Base-by-base conservation (phyloP, 495 filamentous ascomycete genomes). In the Hypoxylon perforatum region DNA sequence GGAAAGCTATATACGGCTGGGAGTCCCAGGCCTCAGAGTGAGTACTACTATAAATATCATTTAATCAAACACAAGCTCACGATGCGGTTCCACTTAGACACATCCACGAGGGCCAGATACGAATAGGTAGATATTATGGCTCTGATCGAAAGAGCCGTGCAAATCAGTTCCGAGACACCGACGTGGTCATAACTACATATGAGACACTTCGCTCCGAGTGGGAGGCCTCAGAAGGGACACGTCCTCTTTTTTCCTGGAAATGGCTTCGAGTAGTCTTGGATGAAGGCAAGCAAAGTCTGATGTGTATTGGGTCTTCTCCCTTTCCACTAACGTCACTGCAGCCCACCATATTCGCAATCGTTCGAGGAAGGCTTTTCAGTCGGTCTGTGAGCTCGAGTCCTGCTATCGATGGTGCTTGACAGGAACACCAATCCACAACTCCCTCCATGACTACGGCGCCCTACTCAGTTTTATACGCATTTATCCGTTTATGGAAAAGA, bases 361-460 rank as follows among this genome's bases (percentile, higher is more conserved):
- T 4, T 19, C 15, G 21, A 46, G 42, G 3, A 46, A 36, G 2
- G 12, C 33, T 39, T 62, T 21, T 45, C n/a, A n/a, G 22, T 33
- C 42, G 7, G 14, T 39, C 11, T 55, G 60, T 28, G 4, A 11
- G 3, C 11, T 63, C n/a, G 4, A 10, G 12, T 15, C 60, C 1
- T 10, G 12, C 19, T 56, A 56, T 39, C 38, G 51, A 21, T 63
- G 60, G 60, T 63, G 60, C 19, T 33, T 63, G 28, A 63, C 60
- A 12, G 60, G 60, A 48, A 63, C 60, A 35, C 60, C 60, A 1
- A 57, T 63, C 39, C 50, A 63, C 11, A 63, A 63, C 39, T 55
- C 22, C 17, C 51, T 63, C 2, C 23, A 63, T 22, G 60, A 63
- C 18, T 63, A 47, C 15, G 60, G 60, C 10, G 50, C 60, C 1